phyloP scores from a whole-genome alignment of 2,329 filamentous ascomycete genomes.

The Plenodomus tracheiphilus region DNA sequence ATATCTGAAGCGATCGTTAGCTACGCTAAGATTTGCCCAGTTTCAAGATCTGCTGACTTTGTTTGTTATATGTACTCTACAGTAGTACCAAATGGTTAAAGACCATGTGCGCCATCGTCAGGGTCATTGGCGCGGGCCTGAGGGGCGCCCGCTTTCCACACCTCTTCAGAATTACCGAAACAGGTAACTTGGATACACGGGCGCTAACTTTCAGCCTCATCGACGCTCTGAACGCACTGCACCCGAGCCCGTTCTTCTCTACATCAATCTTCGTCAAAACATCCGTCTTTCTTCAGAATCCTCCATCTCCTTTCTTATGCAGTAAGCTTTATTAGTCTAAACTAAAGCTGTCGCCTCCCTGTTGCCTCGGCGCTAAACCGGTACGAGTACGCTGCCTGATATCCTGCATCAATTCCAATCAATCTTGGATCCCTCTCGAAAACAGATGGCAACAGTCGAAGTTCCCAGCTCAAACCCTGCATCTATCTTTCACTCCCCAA shows the following conservation, averaged over 20 bases:
- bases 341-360: neutral
- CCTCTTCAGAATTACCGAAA: constrained; percentile 1
- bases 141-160: constrained; percentile 7
- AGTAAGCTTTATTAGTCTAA: too few species aligned
- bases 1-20: too few species aligned
- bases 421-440: neutral
- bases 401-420: neutral
- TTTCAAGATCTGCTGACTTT: too few species aligned
- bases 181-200: neutral
- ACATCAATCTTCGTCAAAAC: too few species aligned
- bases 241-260: neutral
- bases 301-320: too few species aligned
- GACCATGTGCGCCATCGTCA: too few species aligned
- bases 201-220: constrained; percentile 4
- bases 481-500: neutral
- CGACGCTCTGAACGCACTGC: neutral
- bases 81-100: neutral
- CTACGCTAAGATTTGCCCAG: too few species aligned
- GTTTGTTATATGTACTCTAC: too few species aligned
- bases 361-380: constrained; percentile 6
- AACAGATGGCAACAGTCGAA: constrained; percentile 4
- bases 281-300: too few species aligned
- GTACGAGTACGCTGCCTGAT: constrained; percentile 3
- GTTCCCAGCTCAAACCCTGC: neutral
- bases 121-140: neutral